Percentiles rank a stretch among this genome's conserved stretches.
These are phyloP conservation scores for Rhodamnia rubescens DNA, from an alignment of 345 rosid genomes.

Conservation along the genomic window DNA sequence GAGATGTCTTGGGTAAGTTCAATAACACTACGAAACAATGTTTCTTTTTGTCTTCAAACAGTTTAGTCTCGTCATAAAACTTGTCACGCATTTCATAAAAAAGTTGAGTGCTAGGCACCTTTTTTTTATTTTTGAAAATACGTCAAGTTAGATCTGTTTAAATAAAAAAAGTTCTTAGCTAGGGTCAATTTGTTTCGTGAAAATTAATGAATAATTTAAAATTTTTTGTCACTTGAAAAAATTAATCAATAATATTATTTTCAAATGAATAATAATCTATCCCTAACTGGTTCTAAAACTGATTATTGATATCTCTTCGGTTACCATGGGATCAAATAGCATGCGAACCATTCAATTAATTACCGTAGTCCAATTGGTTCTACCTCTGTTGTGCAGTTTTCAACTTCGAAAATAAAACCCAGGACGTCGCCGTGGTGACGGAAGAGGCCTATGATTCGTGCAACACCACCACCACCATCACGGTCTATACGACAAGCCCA, in stretches of 20 bases:
- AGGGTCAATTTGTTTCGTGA: fast-evolving
- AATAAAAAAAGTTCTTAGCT: too few relatives aligned
- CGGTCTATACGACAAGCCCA: slow-evolving; percentile 12
- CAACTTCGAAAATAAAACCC: slow-evolving; percentile 32
- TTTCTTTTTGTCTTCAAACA: not conserved
- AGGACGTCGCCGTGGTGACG: slow-evolving; percentile 42
- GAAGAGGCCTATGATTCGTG: slow-evolving; percentile 27
- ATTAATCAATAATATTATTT: not conserved
- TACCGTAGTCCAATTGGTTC: not conserved
- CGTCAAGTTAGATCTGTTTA: not conserved
- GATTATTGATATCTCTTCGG: not conserved
- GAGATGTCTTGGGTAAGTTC: slow-evolving; percentile 29
- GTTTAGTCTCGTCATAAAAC: not conserved
- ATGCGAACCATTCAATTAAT: not conserved
- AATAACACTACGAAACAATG: not conserved
- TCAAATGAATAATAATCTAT: not conserved
- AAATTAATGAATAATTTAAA: not conserved
- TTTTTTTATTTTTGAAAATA: not conserved
- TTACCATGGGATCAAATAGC: not conserved
- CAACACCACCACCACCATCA: slow-evolving; percentile 15
- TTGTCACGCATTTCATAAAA: not conserved
- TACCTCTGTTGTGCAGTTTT: slow-evolving; percentile 21
- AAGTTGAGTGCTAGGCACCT: not conserved
- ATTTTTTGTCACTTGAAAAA: not conserved
- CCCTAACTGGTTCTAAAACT: not conserved